Percentiles rank a stretch among this genome's conserved stretches.
These are phyloP conservation scores for Gamarada debralockiae DNA, from an alignment of 495 filamentous ascomycete species.

Conservation along the genomic window DNA sequence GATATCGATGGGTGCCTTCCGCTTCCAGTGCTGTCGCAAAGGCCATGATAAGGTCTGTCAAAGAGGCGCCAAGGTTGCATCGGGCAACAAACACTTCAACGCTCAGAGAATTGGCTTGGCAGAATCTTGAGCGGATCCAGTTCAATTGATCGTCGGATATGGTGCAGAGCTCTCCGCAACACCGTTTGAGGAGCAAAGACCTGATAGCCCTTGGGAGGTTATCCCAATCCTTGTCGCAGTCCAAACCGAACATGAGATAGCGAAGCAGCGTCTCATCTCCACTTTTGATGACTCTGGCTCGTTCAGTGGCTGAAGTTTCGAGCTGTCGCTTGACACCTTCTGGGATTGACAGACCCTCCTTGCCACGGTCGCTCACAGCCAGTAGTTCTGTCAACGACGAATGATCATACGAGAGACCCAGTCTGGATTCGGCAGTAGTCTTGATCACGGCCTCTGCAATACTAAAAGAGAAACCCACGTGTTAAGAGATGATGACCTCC, in stretches of 20 bases:
- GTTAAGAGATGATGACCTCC: too few relatives aligned
- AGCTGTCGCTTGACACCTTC: slow-evolving; percentile 11
- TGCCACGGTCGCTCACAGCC: neutral
- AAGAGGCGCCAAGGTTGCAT: slow-evolving; percentile 15
- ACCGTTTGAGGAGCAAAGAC: neutral
- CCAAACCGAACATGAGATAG: slow-evolving; percentile 1
- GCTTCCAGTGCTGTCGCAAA: neutral
- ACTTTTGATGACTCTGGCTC: slow-evolving; percentile 8
- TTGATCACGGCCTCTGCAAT: slow-evolving; percentile 3
- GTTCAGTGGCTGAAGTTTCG: neutral
- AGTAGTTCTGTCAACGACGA: slow-evolving; percentile 2
- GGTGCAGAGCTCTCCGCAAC: neutral
- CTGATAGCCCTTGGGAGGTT: neutral
- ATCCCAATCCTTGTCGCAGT: slow-evolving; percentile 9
- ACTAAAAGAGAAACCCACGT: too few relatives aligned
- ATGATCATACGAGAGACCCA: slow-evolving; percentile 5
- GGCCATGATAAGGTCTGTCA: neutral
- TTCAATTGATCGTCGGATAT: slow-evolving; percentile 2
- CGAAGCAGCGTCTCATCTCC: neutral
- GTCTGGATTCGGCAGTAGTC: neutral
- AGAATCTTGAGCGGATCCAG: slow-evolving; percentile 1
- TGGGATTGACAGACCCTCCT: neutral
- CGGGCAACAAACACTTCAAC: slow-evolving; percentile 4
- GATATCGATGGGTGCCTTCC: neutral
- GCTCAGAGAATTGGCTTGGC: neutral